Base-by-base conservation (phyloP, 495 filamentous ascomycete species). In the Talaromyces proteolyticus region DNA sequence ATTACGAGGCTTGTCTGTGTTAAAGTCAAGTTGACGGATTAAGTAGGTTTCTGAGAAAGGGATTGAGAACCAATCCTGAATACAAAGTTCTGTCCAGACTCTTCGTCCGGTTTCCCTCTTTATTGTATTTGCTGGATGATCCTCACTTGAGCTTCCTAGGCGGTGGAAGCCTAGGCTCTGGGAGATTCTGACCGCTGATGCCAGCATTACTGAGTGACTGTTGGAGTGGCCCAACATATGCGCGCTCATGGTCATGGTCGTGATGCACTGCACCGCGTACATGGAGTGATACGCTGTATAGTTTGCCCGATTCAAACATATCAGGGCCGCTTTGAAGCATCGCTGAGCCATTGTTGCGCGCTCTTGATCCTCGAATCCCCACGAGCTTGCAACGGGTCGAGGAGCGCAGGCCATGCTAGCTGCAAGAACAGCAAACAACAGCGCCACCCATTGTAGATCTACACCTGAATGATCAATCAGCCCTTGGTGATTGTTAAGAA, bases 51-150 rank as follows among this genome's bases (percentile, higher is more conserved):
- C 71, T 14, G 68, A 66, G 44, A 75, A 75, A 4, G 72, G 69
- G 2, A 75, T 69, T 12, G 69, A 70, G 44, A 77, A 73, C 56
- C 70, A 71, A 49, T 77, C 74, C 46, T 75, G 74, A 16, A 67
- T 72, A 24, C 62, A 56, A 46, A 77, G 60, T 48, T 73, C 64
- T 36, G 57, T 68, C 74, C 74, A 77, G 0, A 74, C 54, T 6
- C 74, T 54, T 26, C 65, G 55, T 4, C 71, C 70, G 0, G 70
- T 60, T 53, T 77, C 74, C 34, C 62, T 63, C 16, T 62, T 54
- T 6, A 63, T 52, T 14, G 40, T 8, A 3, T 36, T 12, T 29
- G 53, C 39, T 20, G 43, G 26, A 18, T 1, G 6, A 3, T 40
- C 19, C 10, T 64, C 51, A 4, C 60, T 54, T 12, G 64, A 59